Evolutionary conservation across 768 basidiomycete species (phyloP).

Genomic region (Rubroboletus pulcherrimus): DNA sequence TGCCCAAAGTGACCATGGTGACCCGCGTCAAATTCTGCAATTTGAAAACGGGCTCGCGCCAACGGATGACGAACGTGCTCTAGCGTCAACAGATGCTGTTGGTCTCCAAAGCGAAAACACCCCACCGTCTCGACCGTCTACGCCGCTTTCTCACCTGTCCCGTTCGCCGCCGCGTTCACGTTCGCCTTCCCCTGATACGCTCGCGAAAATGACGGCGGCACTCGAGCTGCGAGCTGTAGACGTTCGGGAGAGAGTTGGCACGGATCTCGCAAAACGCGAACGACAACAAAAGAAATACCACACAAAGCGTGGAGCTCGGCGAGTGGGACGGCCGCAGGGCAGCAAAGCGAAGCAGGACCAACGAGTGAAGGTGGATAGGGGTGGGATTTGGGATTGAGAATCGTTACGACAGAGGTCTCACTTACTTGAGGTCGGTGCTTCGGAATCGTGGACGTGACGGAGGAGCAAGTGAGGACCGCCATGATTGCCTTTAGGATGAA

Average conservation of each 20-base stretch:
- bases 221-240: slow-evolving; percentile 36
- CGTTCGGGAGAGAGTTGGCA: slow-evolving; percentile 57
- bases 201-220: slow-evolving; percentile 40
- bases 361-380: slow-evolving; percentile 55
- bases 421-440: slow-evolving; percentile 6
- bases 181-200: slow-evolving; percentile 41
- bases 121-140: slow-evolving; percentile 25
- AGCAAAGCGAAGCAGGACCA: slow-evolving; percentile 84
- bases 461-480: slow-evolving; percentile 1
- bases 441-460: slow-evolving; percentile 4
- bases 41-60: slow-evolving; percentile 12
- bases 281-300: slow-evolving; percentile 75
- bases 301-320: slow-evolving; percentile 61
- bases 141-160: slow-evolving; percentile 42
- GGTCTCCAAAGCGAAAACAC: slow-evolving; percentile 6
- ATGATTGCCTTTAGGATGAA: not conserved
- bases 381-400: slow-evolving; percentile 57
- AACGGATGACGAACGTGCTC: not conserved
- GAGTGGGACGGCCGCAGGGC: slow-evolving; percentile 67
- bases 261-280: slow-evolving; percentile 59
- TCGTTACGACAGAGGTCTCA: slow-evolving; percentile 13
- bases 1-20: slow-evolving; percentile 8
- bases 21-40: slow-evolving; percentile 6
- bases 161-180: slow-evolving; percentile 53
- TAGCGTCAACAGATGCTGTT: not conserved